These are phyloP conservation scores for Circinella minor DNA, from an alignment of 371 early-diverging fungal genomes.

Conservation along the genomic window DNA sequence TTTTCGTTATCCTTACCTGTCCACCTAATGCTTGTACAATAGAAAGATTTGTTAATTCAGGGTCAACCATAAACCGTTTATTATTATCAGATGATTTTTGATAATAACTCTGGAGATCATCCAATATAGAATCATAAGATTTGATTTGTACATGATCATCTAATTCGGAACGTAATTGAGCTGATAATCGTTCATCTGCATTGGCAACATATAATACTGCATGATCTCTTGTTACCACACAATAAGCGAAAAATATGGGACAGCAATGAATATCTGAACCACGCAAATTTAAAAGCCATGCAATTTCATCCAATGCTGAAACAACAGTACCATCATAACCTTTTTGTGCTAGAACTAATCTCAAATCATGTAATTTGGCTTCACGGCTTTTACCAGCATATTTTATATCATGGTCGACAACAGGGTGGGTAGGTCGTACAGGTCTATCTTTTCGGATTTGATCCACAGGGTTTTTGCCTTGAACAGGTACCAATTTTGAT, in stretches of 20 bases:
- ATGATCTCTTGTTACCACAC: constrained; percentile 70
- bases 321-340: constrained; percentile 72
- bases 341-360: constrained; percentile 60
- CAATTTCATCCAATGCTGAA: constrained; percentile 89
- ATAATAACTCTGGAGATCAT: constrained; percentile 58
- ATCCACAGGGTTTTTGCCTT: constrained; percentile 77
- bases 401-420: constrained; percentile 68
- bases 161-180: constrained; percentile 58
- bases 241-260: constrained; percentile 97
- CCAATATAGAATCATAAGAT: constrained; percentile 83
- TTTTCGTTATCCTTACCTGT: constrained; percentile 48
- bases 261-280: constrained; percentile 97
- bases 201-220: constrained; percentile 76
- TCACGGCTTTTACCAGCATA: constrained; percentile 73
- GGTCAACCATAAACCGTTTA: constrained; percentile 9
- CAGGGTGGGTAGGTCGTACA: constrained; percentile 60
- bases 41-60: constrained; percentile 15
- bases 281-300: constrained; percentile 97
- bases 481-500: constrained; percentile 59
- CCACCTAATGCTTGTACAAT: constrained; percentile 17
- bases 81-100: constrained; percentile 6
- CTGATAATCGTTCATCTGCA: constrained; percentile 62
- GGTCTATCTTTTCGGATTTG: constrained; percentile 82
- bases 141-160: constrained; percentile 62
- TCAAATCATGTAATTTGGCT: constrained; percentile 66